Base-by-base conservation (phyloP, 2,329 filamentous ascomycete genomes). In the Emergomyces orientalis region DNA sequence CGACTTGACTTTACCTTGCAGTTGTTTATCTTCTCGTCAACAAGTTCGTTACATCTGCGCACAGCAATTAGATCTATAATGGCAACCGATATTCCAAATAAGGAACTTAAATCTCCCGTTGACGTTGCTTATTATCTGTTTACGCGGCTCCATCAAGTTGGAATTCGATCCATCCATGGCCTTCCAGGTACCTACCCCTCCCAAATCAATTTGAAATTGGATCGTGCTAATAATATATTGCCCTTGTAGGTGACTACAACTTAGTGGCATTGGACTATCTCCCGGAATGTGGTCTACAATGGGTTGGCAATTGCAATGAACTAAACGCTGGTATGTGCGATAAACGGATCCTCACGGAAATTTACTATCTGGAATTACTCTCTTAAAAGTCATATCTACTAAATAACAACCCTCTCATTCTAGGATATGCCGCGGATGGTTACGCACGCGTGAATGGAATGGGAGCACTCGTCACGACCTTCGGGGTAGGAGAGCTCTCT, bases 401-500 rank as follows among this genome's bases (percentile, higher is more conserved):
- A 19, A 30, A 51, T 6, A 14, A 30, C 25, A 27, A 30, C 13
- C 27, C 25, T 13, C 25, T 30, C 3, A 19, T 30, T 32, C 70
- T 84, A 75, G 87, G 85, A 32, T 90, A 90, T 70, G 87, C 88
- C 37, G 87, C 88, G 25, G 88, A 91, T 74, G 88, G 88, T 32
- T 91, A 91, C 70, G 87, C 87, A 62, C 82, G 88, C 65, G 81
- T 89, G 65, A 87, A 87, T 66, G 85, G 87, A 54, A 84, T 90
- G 52, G 82, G 81, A 1, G 87, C 87, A 34, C 75, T 91, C 54
- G 64, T 90, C 67, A 91, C 88, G 51, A 90, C 88, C 0, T 90
- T 90, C 66, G 89, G 88, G 60, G 88, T 91, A 4, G 88, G 80
- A 9, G 81, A 82, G 68, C 71, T 82, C n/a, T 90, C 87, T 2